Evolutionary conservation across 2,329 filamentous ascomycete species (phyloP).

Genomic region (Rhexocercosporidium sp.): DNA sequence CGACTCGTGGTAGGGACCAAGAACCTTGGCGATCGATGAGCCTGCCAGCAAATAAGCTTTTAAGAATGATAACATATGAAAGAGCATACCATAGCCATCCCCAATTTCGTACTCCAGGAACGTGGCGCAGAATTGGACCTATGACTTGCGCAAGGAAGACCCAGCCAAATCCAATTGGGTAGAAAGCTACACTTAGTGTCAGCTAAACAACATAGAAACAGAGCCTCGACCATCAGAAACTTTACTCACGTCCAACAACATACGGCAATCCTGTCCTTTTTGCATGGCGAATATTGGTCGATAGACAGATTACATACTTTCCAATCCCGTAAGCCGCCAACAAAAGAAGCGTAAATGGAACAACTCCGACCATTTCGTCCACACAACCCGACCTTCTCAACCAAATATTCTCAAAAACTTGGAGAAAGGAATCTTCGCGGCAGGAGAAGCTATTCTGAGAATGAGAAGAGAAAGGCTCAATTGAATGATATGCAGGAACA

Average conservation of each 20-base stretch:
- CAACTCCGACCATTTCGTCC: not conserved
- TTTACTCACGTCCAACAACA: slow-evolving; percentile 36
- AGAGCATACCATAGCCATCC: slow-evolving; percentile 31
- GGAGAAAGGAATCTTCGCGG: not conserved
- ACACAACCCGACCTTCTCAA: not conserved
- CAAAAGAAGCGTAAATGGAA: not conserved
- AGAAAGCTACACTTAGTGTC: slow-evolving; percentile 1
- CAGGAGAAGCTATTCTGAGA: not conserved
- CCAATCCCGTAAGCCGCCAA: not conserved
- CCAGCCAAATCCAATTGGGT: slow-evolving; percentile 21
- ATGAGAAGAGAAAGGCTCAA: not conserved
- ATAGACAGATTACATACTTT: slow-evolving; percentile 2
- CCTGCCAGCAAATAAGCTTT: slow-evolving; percentile 15
- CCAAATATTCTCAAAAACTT: not conserved
- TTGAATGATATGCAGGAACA: not conserved
- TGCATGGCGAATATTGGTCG: slow-evolving; percentile 31
- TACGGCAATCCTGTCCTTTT: slow-evolving; percentile 38
- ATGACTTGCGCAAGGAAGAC: slow-evolving; percentile 19
- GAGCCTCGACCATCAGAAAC: not conserved
- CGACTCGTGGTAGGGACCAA: slow-evolving; percentile 19
- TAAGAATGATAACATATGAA: not conserved
- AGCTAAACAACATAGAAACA: not conserved
- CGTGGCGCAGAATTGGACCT: slow-evolving; percentile 18
- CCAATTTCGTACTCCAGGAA: slow-evolving; percentile 26
- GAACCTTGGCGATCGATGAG: slow-evolving; percentile 29